Evolutionary conservation across 2,329 filamentous ascomycete species (phyloP).

Genomic region (Capronia coronata): DNA sequence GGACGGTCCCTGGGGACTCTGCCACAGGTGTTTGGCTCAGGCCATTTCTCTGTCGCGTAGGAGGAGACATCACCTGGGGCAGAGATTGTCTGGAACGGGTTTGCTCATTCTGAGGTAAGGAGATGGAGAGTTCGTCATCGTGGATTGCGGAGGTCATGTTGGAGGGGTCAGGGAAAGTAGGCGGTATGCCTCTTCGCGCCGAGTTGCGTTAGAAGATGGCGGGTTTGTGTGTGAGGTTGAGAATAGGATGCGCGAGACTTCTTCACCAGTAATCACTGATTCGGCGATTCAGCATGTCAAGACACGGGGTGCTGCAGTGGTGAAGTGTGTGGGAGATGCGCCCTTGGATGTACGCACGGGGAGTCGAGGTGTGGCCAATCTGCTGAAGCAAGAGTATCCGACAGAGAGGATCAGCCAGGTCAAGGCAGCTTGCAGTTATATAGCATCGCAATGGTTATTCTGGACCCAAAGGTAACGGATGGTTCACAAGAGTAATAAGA

Average conservation of each 20-base stretch:
- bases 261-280: constrained; percentile 15
- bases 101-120: constrained; percentile 30
- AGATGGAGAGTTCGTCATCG: constrained; percentile 36
- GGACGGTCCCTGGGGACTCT: constrained; percentile 43
- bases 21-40: constrained; percentile 25
- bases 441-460: not conserved
- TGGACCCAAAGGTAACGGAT: not conserved
- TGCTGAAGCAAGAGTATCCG: not conserved
- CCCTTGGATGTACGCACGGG: not conserved
- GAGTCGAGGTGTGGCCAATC: not conserved
- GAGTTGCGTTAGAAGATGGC: not conserved
- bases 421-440: not conserved
- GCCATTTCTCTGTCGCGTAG: constrained; percentile 7
- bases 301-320: not conserved
- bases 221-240: not conserved
- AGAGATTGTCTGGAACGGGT: constrained; percentile 27
- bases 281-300: constrained; percentile 19
- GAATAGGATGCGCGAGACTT: not conserved
- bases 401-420: not conserved
- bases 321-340: not conserved
- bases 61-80: constrained; percentile 26
- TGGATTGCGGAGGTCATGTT: constrained; percentile 35
- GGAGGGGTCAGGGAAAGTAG: constrained; percentile 2
- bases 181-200: not conserved
- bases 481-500: not conserved